Base-by-base conservation (phyloP, 2,329 filamentous ascomycete genomes). In the Colletotrichum tropicale region DNA sequence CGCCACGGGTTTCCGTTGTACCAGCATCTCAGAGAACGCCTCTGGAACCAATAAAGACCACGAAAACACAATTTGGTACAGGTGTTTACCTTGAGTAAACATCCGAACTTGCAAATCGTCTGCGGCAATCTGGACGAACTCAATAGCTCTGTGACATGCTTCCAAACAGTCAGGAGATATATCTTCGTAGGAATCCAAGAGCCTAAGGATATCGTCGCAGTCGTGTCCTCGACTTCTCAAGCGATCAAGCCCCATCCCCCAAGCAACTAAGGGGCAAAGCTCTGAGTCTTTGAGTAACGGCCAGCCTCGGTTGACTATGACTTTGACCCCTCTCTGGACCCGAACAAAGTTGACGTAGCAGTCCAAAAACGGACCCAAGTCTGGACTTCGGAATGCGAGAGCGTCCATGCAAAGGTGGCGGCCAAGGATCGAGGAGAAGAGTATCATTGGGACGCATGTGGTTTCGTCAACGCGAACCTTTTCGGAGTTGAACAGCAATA, bases 331-430 rank as follows among this genome's bases (percentile, higher is more conserved):
- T 13, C 76, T 70, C 55, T 80, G 81, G 26, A 82, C 68, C n/a
- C 76, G 74, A 4, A 81, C 66, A 55, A 81, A 84, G 26, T 80
- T 80, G 8, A 81, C 71, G 62, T 81, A 85, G 26, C 81, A 75
- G 10, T 71, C 75, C 2, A 85, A 26, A 62, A 85, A 84, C 2
- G 65, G 68, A 8, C 79, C 78, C 0, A 84, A 71, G 5, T 78
- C 76, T 6, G 75, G 26, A n/a, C 78, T 72, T 2, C 81, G 79
- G 43, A 77, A 78, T 4, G 78, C 76, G 12, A 85, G 76, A 3
- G 82, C 81, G 58, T 84, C 83, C 13, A 81, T 81, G 16, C 85
- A 80, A 28, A 84, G 66, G 58, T 86, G 84, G 43, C 82, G 81
- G 36, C 82, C 83, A 1, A 85, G 78, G 3, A 82, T 70, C 1